Percentiles rank a stretch among this genome's conserved stretches.
Conservation (phyloP, 2,329 filamentous ascomycete species). For the Botryotinia calthae region DNA sequence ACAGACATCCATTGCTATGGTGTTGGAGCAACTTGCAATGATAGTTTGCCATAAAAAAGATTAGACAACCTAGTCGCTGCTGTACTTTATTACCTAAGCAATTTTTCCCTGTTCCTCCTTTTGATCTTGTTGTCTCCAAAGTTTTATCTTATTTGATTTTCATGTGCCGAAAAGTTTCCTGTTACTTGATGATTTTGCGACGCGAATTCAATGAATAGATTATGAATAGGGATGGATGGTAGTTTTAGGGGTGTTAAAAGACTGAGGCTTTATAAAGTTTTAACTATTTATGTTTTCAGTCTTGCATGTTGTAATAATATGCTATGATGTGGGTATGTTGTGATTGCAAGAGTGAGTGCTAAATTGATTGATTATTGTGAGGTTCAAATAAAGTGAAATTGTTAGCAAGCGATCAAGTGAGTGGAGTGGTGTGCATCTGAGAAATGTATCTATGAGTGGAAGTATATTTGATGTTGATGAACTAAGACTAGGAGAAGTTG, state of each 20-base stretch:
- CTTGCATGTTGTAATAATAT: not conserved
- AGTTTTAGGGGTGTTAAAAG: not conserved
- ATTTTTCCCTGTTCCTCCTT: constrained; percentile 39
- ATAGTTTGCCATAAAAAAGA: constrained; percentile 23
- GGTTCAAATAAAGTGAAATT: too few relatives aligned
- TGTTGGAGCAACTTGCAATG: constrained; percentile 40
- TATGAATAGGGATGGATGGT: constrained; percentile 5
- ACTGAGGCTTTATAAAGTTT: not conserved
- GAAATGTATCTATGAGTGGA: not conserved
- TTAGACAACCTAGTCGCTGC: constrained; percentile 32
- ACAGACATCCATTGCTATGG: constrained; percentile 39
- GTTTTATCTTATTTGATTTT: not conserved
- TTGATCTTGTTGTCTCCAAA: constrained; percentile 28
- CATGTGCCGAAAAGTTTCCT: not conserved
- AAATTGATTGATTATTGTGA: not conserved
- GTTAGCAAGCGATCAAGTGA: not conserved
- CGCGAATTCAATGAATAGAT: constrained; percentile 2
- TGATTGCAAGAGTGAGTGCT: not conserved
- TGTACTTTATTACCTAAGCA: constrained; percentile 43
- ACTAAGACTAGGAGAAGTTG: not conserved
- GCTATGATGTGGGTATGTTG: not conserved
- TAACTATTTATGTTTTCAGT: not conserved
- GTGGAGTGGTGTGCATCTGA: not conserved
- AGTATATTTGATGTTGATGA: not conserved
- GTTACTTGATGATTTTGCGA: not conserved